A percentile compares a stretch with the other conserved stretches of the same genome.
phyloP scores from a whole-genome alignment of 2,329 filamentous ascomycete genomes.

The Aaosphaeria pasadenensis region DNA sequence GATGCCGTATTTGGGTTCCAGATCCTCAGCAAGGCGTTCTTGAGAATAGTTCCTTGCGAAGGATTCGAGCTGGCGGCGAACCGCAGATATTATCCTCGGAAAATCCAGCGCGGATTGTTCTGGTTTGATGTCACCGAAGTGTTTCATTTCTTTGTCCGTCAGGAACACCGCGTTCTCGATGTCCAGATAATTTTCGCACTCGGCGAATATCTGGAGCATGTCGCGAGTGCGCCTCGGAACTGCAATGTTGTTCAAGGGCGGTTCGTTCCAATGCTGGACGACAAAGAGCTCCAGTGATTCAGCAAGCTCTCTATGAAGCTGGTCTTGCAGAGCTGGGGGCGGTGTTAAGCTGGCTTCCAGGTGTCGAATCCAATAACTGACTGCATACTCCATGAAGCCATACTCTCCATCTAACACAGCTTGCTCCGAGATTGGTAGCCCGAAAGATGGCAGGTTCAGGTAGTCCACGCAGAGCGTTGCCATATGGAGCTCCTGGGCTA shows the following conservation, averaged over 20 bases:
- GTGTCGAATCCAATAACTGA: slow-evolving; percentile 8
- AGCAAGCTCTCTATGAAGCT: slow-evolving; percentile 9
- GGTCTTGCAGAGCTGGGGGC: slow-evolving; percentile 21
- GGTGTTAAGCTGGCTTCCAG: slow-evolving; percentile 14
- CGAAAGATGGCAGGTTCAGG: slow-evolving; percentile 20
- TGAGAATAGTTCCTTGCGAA: slow-evolving; percentile 23
- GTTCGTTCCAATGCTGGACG: slow-evolving; percentile 24
- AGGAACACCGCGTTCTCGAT: not conserved
- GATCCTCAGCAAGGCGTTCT: slow-evolving; percentile 9
- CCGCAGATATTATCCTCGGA: slow-evolving; percentile 27
- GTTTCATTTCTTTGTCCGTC: not conserved
- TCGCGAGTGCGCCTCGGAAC: not conserved
- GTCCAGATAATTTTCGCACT: not conserved
- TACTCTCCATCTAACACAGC: slow-evolving; percentile 5
- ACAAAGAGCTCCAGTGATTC: slow-evolving; percentile 9
- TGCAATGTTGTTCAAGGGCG: not conserved
- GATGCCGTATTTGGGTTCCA: slow-evolving; percentile 35
- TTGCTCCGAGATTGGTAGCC: not conserved
- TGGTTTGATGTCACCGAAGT: not conserved
- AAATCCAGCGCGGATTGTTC: slow-evolving; percentile 6
- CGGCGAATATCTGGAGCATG: not conserved
- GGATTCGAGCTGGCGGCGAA: slow-evolving; percentile 22
- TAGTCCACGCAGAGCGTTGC: slow-evolving; percentile 23
- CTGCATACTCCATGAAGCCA: not conserved
- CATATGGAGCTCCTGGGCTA: slow-evolving; percentile 22